Base-by-base conservation (phyloP, 2,329 filamentous ascomycete genomes). In the Lanzia echinophila region DNA sequence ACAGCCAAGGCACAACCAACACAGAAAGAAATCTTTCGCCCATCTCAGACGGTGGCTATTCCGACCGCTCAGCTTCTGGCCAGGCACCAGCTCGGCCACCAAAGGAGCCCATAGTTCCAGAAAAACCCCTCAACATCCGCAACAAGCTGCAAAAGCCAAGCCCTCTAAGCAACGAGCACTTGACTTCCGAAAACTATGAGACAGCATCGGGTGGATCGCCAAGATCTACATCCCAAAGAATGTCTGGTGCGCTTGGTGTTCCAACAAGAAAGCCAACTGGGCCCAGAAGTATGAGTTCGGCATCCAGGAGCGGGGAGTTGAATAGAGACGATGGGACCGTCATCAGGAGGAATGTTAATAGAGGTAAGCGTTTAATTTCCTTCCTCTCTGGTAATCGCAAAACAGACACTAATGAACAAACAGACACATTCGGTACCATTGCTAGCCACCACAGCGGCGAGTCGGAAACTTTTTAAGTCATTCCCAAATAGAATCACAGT, bases 11-110 rank as follows among this genome's bases (percentile, higher is more conserved):
- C 10, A 68, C 65, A 3, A 66, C 58, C 33, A 62, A 62, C 28
- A 65, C 62, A 36, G 47, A 51, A 11, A 59, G 60, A 31, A 60
- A 60, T 31, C 58, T 63, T 36, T 66, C 64, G 17, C 65, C 65
- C 12, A 58, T 63, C n/a, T 67, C 66, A 6, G 66, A 67, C 59
- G 60, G 57, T n/a, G 60, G 56, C 2, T 65, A 65, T 45, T 66
- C 63, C 2, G 58, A 63, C 43, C 46, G 39, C 8, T 63, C 63
- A n/a, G 56, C 59, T 43, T 61, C 58, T 5, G 62, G 71, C 1
- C 81, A 62, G 39, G 61, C 70, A 2, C 82, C 81, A 43, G 78
- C 79, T 1, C 75, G 79, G 3, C 82, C 82, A 34, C 82, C 82
- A 5, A 86, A 86, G 70, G 82, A 85, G 69, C 78, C 80, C 0